Evolutionary conservation across 2,329 filamentous ascomycete species (phyloP).

Genomic region (Colletotrichum liriopes): DNA sequence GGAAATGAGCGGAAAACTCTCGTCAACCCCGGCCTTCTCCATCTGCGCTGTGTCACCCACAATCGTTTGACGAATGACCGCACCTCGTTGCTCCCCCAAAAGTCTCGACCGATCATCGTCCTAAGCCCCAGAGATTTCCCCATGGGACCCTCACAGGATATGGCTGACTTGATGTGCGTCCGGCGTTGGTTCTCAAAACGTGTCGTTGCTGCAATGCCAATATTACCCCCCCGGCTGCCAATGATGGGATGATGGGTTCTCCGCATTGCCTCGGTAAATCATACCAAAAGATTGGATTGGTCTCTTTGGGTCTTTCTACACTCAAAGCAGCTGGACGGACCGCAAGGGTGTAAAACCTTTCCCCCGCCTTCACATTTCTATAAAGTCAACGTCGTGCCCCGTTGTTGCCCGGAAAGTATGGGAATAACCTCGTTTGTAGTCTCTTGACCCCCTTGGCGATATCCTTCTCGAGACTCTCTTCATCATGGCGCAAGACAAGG

Average conservation of each 20-base stretch:
- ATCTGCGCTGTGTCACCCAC: conserved; percentile 13
- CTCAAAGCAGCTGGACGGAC: background rate
- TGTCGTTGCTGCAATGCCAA: conserved; percentile 18
- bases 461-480: background rate
- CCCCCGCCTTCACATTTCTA: conserved; percentile 24
- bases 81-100: conserved; percentile 34
- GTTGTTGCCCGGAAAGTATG: background rate
- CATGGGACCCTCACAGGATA: conserved; percentile 33
- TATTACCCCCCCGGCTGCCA: conserved; percentile 1
- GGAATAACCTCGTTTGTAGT: conserved; percentile 33
- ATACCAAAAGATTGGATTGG: conserved; percentile 29
- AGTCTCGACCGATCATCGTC: conserved; percentile 39
- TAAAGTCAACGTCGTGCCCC: conserved; percentile 32
- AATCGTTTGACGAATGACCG: conserved; percentile 36
- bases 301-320: conserved; percentile 1
- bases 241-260: conserved; percentile 23
- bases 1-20: conserved; percentile 27
- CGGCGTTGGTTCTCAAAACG: conserved; percentile 31
- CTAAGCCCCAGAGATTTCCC: conserved; percentile 29
- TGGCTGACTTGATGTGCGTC: conserved; percentile 2
- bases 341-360: conserved; percentile 8
- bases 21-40: conserved; percentile 10
- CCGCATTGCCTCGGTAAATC: conserved; percentile 36
- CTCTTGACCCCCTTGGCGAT: background rate
- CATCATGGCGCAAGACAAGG: conserved; percentile 38